phyloP scores from a whole-genome alignment of 1,284 basidiomycete genomes.

The Ustanciosporium gigantosporum region DNA sequence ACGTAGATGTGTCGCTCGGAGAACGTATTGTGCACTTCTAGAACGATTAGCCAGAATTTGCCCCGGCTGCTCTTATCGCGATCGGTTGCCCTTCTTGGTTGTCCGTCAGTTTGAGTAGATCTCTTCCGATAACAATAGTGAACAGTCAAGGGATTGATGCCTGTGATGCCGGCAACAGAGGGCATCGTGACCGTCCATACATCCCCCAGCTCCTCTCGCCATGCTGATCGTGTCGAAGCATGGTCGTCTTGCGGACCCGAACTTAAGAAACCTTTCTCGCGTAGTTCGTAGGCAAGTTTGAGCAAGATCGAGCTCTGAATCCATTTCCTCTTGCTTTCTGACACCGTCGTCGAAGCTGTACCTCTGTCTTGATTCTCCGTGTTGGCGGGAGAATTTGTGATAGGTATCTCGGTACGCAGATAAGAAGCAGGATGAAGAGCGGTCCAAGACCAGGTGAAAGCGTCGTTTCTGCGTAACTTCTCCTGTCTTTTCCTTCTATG shows the following conservation, averaged over 20 bases:
- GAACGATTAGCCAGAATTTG: conserved; percentile 64
- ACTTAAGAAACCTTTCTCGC: conserved; percentile 13
- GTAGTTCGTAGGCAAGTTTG: conserved; percentile 47
- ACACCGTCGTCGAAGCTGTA: not conserved
- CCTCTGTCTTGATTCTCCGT: not conserved
- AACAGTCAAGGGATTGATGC: conserved; percentile 75
- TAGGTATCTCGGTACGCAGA: conserved; percentile 12
- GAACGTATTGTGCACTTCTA: conserved; percentile 81
- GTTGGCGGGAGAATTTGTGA: not conserved
- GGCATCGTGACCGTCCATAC: conserved; percentile 69
- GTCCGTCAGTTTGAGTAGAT: not conserved
- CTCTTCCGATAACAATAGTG: conserved; percentile 69
- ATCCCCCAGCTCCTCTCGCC: conserved; percentile 24
- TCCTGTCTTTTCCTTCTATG: conserved; percentile 10
- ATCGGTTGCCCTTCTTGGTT: not conserved
- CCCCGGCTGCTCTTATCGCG: conserved; percentile 16
- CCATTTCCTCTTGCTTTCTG: conserved; percentile 7
- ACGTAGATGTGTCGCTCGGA: conserved; percentile 71
- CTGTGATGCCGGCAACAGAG: conserved; percentile 70
- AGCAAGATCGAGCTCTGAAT: conserved; percentile 34
- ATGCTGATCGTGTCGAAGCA: not conserved
- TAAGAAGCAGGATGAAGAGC: conserved; percentile 15
- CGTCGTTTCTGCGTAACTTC: conserved; percentile 9
- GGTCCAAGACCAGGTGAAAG: conserved; percentile 12
- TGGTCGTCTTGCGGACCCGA: conserved; percentile 36